A percentile compares a stretch with the other conserved stretches of the same genome.
Conservation (phyloP, 2,329 filamentous ascomycete species). For the Coleophoma crateriformis region DNA sequence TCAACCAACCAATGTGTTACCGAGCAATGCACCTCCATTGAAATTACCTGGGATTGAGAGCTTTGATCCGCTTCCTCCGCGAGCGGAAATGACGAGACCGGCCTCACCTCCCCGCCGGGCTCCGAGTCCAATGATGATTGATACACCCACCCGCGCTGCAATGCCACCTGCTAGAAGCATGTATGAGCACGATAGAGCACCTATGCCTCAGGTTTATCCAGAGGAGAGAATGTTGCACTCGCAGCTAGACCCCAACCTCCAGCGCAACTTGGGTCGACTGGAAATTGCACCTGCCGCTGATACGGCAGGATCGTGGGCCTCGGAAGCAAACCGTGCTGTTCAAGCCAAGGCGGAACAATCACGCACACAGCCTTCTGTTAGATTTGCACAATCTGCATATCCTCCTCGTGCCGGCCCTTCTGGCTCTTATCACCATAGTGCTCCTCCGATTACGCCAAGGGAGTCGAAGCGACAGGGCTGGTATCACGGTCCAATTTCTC, state of each 20-base stretch:
- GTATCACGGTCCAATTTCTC: conserved; percentile 55
- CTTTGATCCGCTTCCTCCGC: conserved; percentile 65
- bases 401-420: conserved; percentile 24
- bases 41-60: conserved; percentile 85
- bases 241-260: conserved; percentile 61
- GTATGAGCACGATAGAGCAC: conserved; percentile 4
- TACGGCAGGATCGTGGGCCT: conserved; percentile 49
- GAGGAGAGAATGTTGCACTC: conserved; percentile 19
- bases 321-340: conserved; percentile 48
- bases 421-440: conserved; percentile 43
- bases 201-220: conserved; percentile 2
- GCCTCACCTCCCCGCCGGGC: conserved; percentile 58
- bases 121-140: conserved; percentile 73
- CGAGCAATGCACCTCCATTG: conserved; percentile 38
- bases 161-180: background rate
- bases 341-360: conserved; percentile 48
- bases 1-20: conserved; percentile 16
- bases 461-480: conserved; percentile 65
- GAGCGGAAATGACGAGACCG: conserved; percentile 32
- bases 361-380: conserved; percentile 41
- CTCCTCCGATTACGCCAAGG: conserved; percentile 49
- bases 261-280: conserved; percentile 60
- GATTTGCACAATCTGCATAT: conserved; percentile 46
- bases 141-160: conserved; percentile 33
- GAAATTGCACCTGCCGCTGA: conserved; percentile 56